A percentile compares a stretch with the other conserved stretches of the same genome.
phyloP scores from a whole-genome alignment of 2,329 filamentous ascomycete species.

The Claviceps pusilla region DNA sequence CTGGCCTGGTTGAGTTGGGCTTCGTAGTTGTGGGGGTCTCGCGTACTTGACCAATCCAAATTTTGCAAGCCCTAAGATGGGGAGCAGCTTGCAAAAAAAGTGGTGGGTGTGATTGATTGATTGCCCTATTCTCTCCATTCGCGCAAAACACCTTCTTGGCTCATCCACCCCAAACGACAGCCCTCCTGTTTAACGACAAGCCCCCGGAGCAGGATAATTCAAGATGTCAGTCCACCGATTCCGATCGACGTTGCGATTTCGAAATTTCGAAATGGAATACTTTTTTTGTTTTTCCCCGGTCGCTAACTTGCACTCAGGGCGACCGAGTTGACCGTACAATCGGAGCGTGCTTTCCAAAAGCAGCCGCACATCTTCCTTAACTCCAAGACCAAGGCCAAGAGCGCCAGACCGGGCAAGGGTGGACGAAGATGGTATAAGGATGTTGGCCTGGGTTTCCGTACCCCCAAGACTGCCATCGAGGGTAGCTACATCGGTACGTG shows the following conservation, averaged over 20 bases:
- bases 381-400: slow-evolving; percentile 81
- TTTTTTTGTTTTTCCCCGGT: slow-evolving; percentile 8
- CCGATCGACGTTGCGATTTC: slow-evolving; percentile 2
- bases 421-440: slow-evolving; percentile 97
- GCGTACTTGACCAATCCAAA: slow-evolving; percentile 19
- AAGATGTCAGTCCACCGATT: slow-evolving; percentile 25
- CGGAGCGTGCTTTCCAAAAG: slow-evolving; percentile 99
- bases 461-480: slow-evolving; percentile 96
- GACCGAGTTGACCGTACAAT: slow-evolving; percentile 98
- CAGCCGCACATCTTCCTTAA: slow-evolving; percentile 99
- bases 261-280: not conserved
- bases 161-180: slow-evolving; percentile 24
- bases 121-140: slow-evolving; percentile 24
- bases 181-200: slow-evolving; percentile 23
- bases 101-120: slow-evolving; percentile 20
- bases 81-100: slow-evolving; percentile 18
- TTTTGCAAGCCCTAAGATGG: slow-evolving; percentile 27
- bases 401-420: slow-evolving; percentile 75
- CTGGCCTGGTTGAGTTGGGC: too few relatives aligned
- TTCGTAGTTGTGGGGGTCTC: slow-evolving; percentile 9
- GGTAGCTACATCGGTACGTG: slow-evolving; percentile 96
- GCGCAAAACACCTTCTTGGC: slow-evolving; percentile 21
- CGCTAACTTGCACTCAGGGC: slow-evolving; percentile 51
- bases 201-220: slow-evolving; percentile 26
- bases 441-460: slow-evolving; percentile 97